Percentiles rank a stretch among this genome's conserved stretches.
phyloP scores from a whole-genome alignment of 2,329 filamentous ascomycete species.

The Sarocladiaceae sp. region DNA sequence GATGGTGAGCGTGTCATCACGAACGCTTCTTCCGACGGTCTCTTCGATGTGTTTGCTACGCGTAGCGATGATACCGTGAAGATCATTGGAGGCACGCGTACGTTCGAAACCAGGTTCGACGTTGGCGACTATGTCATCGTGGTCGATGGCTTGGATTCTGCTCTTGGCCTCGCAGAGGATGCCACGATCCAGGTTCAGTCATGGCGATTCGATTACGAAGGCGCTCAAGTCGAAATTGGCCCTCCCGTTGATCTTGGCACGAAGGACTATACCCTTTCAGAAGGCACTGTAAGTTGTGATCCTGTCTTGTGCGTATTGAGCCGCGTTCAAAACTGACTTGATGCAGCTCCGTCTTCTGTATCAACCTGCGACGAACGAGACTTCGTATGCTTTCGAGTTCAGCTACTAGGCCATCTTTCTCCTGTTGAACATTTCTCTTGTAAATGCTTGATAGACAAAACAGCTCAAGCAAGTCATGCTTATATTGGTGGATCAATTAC shows the following conservation, averaged over 20 bases:
- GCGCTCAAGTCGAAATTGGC: background rate
- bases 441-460: too few relatives aligned
- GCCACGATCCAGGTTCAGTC: background rate
- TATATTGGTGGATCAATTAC: too few relatives aligned
- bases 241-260: background rate
- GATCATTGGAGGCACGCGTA: background rate
- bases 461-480: too few relatives aligned
- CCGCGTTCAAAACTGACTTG: background rate
- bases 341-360: background rate
- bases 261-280: background rate
- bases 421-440: too few relatives aligned
- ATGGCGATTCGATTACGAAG: background rate
- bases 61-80: background rate
- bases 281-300: background rate
- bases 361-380: slow-evolving; percentile 1
- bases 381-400: background rate
- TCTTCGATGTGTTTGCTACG: slow-evolving; percentile 11
- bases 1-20: slow-evolving; percentile 10
- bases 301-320: background rate
- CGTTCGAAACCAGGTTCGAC: background rate
- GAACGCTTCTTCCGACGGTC: background rate
- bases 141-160: background rate
- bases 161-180: background rate
- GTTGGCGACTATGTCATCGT: background rate
- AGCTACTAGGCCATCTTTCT: too few relatives aligned